Evolutionary conservation across 1,284 basidiomycete genomes (phyloP).

Genomic region (Cutaneotrichosporon sp.): DNA sequence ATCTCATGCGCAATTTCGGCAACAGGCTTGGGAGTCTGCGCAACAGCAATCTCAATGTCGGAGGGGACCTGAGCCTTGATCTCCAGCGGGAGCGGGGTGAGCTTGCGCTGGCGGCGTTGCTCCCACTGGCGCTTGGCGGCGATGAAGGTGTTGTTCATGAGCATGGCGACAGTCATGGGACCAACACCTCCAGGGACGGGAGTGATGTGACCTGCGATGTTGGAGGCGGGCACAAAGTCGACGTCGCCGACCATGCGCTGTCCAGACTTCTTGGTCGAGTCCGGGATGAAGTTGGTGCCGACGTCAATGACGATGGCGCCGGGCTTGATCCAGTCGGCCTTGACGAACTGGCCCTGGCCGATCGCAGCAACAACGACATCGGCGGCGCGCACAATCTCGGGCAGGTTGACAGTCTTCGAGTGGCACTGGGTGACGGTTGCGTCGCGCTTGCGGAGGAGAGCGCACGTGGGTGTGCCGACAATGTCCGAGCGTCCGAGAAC

Average conservation of each 20-base stretch:
- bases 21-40: conserved; percentile 89
- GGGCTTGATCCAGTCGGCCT: conserved; percentile 92
- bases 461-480: conserved; percentile 90
- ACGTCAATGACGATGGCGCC: conserved; percentile 94
- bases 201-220: conserved; percentile 83
- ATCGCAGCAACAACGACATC: conserved; percentile 94
- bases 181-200: conserved; percentile 98
- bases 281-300: conserved; percentile 93
- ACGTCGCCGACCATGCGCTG: conserved; percentile 96
- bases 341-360: conserved; percentile 82
- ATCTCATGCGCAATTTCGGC: conserved; percentile 81
- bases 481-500: conserved; percentile 97
- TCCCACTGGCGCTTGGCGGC: conserved; percentile 80
- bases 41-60: conserved; percentile 94
- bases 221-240: conserved; percentile 70
- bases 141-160: conserved; percentile 91
- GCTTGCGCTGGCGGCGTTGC: conserved; percentile 57
- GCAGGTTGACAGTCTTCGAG: conserved; percentile 76
- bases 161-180: conserved; percentile 98
- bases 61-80: conserved; percentile 79
- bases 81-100: conserved; percentile 74
- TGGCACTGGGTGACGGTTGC: conserved; percentile 99
- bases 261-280: conserved; percentile 87
- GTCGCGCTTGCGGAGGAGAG: conserved; percentile 81
- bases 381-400: conserved; percentile 72